Conservation (phyloP, 2,329 filamentous ascomycete genomes). For the Calonectria naviculata region DNA sequence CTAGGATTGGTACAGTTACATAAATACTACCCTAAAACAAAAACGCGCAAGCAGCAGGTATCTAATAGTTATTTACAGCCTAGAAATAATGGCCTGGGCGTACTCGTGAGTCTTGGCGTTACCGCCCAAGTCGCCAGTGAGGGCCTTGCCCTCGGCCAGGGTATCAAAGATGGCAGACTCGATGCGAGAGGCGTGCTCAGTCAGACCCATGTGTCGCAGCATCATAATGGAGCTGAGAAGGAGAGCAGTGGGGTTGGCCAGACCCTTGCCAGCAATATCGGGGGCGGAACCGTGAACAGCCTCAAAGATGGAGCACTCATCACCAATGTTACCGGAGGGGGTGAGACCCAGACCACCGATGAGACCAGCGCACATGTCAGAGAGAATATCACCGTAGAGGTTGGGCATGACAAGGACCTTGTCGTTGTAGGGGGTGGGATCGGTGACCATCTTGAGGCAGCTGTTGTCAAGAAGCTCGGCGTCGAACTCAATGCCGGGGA, state of each 20-base stretch:
- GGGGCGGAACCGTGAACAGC: slow-evolving; percentile 98
- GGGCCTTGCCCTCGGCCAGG: slow-evolving; percentile 92
- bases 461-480: slow-evolving; percentile 99
- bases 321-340: slow-evolving; percentile 97
- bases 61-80: slow-evolving; percentile 60
- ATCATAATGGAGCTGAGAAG: slow-evolving; percentile 99
- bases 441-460: slow-evolving; percentile 98
- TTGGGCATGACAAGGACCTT: slow-evolving; percentile 99
- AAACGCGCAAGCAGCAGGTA: slow-evolving; percentile 38
- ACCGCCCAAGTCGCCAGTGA: slow-evolving; percentile 96
- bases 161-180: slow-evolving; percentile 96
- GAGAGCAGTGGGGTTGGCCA: slow-evolving; percentile 97
- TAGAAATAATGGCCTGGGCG: slow-evolving; percentile 87
- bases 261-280: slow-evolving; percentile 94
- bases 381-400: slow-evolving; percentile 99
- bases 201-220: slow-evolving; percentile 97
- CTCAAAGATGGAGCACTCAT: slow-evolving; percentile 99
- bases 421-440: slow-evolving; percentile 97
- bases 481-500: slow-evolving; percentile 95
- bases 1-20: slow-evolving; percentile 46
- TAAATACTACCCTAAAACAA: slow-evolving; percentile 41
- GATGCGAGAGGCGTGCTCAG: slow-evolving; percentile 85
- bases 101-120: slow-evolving; percentile 97
- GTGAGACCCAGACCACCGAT: slow-evolving; percentile 98
- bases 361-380: slow-evolving; percentile 98